A percentile compares a stretch with the other conserved stretches of the same genome.
Evolutionary conservation across 1,139 yeast species (phyloP).

Genomic region (Geotrichum klebahnii): DNA sequence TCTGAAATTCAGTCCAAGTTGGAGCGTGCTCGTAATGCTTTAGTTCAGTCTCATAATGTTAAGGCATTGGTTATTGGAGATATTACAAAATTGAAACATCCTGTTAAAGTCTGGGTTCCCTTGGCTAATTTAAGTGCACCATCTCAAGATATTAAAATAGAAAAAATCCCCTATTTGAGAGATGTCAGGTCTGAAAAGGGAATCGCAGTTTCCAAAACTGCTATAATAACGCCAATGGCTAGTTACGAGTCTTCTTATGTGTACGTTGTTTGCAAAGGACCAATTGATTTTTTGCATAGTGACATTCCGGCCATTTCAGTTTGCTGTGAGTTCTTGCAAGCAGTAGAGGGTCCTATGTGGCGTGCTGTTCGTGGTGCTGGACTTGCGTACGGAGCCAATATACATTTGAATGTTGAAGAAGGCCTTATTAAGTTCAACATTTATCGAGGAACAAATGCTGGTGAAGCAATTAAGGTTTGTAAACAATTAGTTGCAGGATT

Average conservation of each 20-base stretch:
- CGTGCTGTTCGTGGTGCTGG: conserved; percentile 94
- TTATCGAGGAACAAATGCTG: conserved; percentile 81
- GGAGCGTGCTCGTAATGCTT: conserved; percentile 51
- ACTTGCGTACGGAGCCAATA: conserved; percentile 80
- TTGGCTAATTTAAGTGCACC: conserved; percentile 36
- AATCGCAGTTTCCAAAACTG: conserved; percentile 48
- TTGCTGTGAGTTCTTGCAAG: conserved; percentile 72
- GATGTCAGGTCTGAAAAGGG: conserved; percentile 60
- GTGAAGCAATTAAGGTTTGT: conserved; percentile 66
- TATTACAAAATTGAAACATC: conserved; percentile 47
- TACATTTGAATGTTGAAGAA: conserved; percentile 57
- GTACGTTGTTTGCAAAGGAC: conserved; percentile 57
- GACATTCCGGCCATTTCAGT: conserved; percentile 71
- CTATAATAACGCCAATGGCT: conserved; percentile 68
- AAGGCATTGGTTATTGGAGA: conserved; percentile 73
- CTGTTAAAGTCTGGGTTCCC: conserved; percentile 60
- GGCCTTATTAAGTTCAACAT: conserved; percentile 65
- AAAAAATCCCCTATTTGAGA: conserved; percentile 51
- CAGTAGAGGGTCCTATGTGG: conserved; percentile 98
- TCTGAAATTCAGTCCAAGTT: conserved; percentile 50
- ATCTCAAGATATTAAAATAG: conserved; percentile 10
- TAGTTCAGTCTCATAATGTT: conserved; percentile 59
- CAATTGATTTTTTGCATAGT: conserved; percentile 58
- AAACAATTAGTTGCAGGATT: conserved; percentile 60
- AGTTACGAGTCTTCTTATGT: conserved; percentile 85